A percentile compares a stretch with the other conserved stretches of the same genome.
phyloP scores from a whole-genome alignment of 768 basidiomycete species.

The Podaxis sp. region DNA sequence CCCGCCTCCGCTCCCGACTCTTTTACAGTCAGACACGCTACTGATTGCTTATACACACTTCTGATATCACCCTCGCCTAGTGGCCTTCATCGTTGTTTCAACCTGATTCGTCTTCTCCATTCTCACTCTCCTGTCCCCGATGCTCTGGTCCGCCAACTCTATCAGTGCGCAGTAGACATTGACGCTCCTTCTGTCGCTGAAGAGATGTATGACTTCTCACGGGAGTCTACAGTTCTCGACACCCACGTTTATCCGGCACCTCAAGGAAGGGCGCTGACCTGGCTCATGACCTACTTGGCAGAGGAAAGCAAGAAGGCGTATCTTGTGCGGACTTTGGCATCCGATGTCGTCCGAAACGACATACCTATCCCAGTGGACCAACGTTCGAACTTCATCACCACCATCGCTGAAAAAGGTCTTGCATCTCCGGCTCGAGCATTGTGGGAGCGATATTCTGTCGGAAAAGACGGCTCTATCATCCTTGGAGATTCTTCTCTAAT shows the following conservation, averaged over 20 bases:
- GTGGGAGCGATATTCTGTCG: conserved; percentile 56
- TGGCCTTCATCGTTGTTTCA: conserved; percentile 39
- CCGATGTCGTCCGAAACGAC: conserved; percentile 43
- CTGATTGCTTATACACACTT: conserved; percentile 45
- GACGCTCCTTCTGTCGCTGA: conserved; percentile 35
- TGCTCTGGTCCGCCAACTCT: conserved; percentile 46
- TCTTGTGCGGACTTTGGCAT: conserved; percentile 48
- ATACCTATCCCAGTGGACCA: conserved; percentile 41
- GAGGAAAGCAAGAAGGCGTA: conserved; percentile 38
- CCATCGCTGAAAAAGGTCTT: conserved; percentile 47
- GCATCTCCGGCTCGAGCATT: conserved; percentile 47
- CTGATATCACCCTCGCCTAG: conserved; percentile 30
- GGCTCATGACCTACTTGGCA: conserved; percentile 52
- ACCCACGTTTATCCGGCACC: conserved; percentile 52
- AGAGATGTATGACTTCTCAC: conserved; percentile 47
- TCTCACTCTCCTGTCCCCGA: conserved; percentile 38
- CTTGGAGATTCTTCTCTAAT: conserved; percentile 43
- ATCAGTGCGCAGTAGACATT: conserved; percentile 35
- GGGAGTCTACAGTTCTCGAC: conserved; percentile 28
- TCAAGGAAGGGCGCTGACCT: conserved; percentile 41
- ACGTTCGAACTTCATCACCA: conserved; percentile 50
- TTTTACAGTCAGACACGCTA: conserved; percentile 33
- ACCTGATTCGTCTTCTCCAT: conserved; percentile 38
- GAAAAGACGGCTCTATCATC: conserved; percentile 40
- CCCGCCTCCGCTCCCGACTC: conserved; percentile 18